Base-by-base conservation (phyloP, 1,284 basidiomycete genomes). In the Mycena citricolor region DNA sequence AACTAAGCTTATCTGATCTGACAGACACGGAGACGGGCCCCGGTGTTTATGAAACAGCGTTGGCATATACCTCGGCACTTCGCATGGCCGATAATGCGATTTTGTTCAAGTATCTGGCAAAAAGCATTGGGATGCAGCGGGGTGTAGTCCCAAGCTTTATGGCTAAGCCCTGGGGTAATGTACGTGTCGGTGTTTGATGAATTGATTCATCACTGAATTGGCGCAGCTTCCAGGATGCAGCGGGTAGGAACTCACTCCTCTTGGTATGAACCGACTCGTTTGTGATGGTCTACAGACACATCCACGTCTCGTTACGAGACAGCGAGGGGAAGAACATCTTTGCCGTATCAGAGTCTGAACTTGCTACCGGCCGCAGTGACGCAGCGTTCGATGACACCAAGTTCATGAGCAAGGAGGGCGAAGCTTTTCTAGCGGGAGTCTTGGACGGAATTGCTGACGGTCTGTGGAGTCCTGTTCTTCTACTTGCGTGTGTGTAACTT, bases 21-120 rank as follows among this genome's bases (percentile, higher is more conserved):
- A 11, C 51, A 93, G 92, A 98, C 61, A 97, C 95, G 23, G 94
- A 98, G 67, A 97, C 94, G 0, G 94, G 94, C 1, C 91, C 92
- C 4, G 86, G 86, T 28, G 94, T 99, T 1, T 86, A 88, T 49
- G 95, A 99, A 64, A 94, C 94, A 3, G 95, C 95, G 0, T 73
- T 99, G 24, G 90, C 90, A 10, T 98, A 97, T 61, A 93, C 89
- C 2, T 77, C 83, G 21, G 87, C 88, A 1, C 61, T 79, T 12
- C 73, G 87, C 40, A 95, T 98, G 84, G 95, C 93, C 1, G 95
- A 99, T 61, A 97, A 97, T 61, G 93, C 93, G 0, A 79, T 86
- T 39, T 68, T 98, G 30, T 98, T 93, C 80, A 99, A 99, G 64
- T 90, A 87, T 56, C 67, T 91, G 11, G 90, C 91, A 5, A 97